phyloP scores from a whole-genome alignment of 257 asterid species.

The Nicotiana undulata region DNA sequence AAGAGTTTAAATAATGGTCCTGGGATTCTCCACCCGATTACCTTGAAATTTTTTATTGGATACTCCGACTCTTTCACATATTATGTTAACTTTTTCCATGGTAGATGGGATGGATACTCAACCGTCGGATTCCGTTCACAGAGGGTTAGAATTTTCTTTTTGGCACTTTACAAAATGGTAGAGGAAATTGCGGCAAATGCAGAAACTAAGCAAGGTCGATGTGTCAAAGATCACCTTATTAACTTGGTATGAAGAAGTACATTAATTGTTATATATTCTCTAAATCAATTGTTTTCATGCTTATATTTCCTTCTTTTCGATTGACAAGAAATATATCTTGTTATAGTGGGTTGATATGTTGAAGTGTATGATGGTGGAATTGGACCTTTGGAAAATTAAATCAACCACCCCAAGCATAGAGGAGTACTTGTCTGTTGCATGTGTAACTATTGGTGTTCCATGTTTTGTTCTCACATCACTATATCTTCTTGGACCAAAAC shows the following conservation, averaged over 20 bases:
- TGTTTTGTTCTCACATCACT: conserved; percentile 5
- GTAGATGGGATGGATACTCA: conserved; percentile 34
- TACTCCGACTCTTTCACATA: no score
- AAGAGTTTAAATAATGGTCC: no score
- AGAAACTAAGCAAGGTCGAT: conserved; percentile 21
- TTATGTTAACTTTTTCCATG: neutral
- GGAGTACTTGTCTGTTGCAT: conserved; percentile 16
- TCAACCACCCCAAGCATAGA: neutral
- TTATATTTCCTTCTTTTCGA: no score
- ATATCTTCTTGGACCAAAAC: conserved; percentile 12
- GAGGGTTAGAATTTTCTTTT: conserved; percentile 24
- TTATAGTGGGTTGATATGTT: conserved; percentile 18
- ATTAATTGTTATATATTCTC: no score
- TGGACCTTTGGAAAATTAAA: conserved; percentile 8
- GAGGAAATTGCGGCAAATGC: conserved; percentile 32
- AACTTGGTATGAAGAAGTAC: conserved; percentile 5
- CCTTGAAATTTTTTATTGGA: no score
- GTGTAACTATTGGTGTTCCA: neutral
- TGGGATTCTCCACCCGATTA: no score
- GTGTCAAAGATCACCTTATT: conserved; percentile 18
- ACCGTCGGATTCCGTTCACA: conserved; percentile 12
- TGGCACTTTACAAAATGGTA: conserved; percentile 21
- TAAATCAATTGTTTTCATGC: no score
- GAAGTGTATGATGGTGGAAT: neutral
- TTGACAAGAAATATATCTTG: neutral